A percentile compares a stretch with the other conserved stretches of the same genome.
phyloP scores from a whole-genome alignment of 75 land plant genomes.

The Chamaecyparis obtusa region DNA sequence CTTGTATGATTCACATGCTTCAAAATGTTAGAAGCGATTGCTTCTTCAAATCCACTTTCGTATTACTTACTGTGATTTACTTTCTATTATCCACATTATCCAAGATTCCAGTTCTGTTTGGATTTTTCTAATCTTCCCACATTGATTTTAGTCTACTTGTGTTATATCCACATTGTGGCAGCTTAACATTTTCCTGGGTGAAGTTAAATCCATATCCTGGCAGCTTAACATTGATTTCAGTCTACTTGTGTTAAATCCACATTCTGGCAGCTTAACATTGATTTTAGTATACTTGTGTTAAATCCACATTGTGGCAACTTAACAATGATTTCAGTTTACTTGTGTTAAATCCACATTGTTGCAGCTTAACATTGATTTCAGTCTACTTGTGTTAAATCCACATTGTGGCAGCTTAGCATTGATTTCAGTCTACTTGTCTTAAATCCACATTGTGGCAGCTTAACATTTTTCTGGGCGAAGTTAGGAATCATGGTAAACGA shows the following conservation, averaged over 20 bases:
- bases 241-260: background rate
- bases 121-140: background rate
- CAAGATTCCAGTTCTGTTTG: background rate
- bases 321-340: background rate
- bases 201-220: background rate
- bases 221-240: background rate
- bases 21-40: background rate
- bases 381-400: background rate
- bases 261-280: background rate
- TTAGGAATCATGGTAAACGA: background rate
- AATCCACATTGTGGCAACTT: too few species aligned
- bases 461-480: background rate
- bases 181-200: background rate
- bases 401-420: too few species aligned
- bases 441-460: background rate
- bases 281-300: background rate
- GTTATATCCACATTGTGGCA: background rate
- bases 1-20: background rate
- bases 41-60: background rate
- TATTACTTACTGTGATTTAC: background rate
- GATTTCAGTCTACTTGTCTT: background rate
- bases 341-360: background rate
- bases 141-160: background rate
- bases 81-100: background rate
- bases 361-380: background rate